Evolutionary conservation across 2,329 filamentous ascomycete species (phyloP), one percentile per base, ranked within the genome.

Genomic region (Monilinia fructigena): DNA sequence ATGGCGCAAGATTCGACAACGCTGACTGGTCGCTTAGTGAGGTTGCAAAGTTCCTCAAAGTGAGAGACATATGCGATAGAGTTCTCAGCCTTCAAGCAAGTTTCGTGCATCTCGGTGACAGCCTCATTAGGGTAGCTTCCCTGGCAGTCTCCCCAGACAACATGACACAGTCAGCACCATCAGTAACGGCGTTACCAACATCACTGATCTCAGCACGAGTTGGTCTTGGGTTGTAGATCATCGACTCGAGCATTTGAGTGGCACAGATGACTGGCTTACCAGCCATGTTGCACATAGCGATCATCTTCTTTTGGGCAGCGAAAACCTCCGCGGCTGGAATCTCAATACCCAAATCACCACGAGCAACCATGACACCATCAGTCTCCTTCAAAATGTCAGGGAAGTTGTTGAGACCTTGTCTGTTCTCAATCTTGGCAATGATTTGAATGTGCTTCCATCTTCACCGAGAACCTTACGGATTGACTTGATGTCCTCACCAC

Each of bases 281-380:
- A 74, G 93, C 93, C 78, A 97, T 89, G 85, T 99, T 99, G 88
- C 95, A 99, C 89, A 98, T 98, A 82, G 95, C 93, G 81, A 99
- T 99, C 87, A 99, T 93, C 92, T 99, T 99, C 90, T 99, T 99
- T 86, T 99, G 95, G 66, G 95, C 95, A 74, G 96, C 92, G 81
- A 99, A 99, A 73, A 99, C 95, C 85, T 99, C 95, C 71, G 94
- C 92, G 69, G 95, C 94, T 60, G 95, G 94, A 75, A 99, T 99
- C 83, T 99, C 95, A 75, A 99, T 99, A 84, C 95, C 95, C 72
- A 97, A 83, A 78, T 98, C 95, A 83, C 95, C 95, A 87, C 95
- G 94, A 76, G 95, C 95, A 74, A 99, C 95, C 95, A 99, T 99
- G 83, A 99, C 93, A 86, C 95, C 95, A 79, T 99, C 95, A 7